A percentile compares a stretch with the other conserved stretches of the same genome.
Conservation (phyloP, 495 filamentous ascomycete species). For the Podospora anserina region DNA sequence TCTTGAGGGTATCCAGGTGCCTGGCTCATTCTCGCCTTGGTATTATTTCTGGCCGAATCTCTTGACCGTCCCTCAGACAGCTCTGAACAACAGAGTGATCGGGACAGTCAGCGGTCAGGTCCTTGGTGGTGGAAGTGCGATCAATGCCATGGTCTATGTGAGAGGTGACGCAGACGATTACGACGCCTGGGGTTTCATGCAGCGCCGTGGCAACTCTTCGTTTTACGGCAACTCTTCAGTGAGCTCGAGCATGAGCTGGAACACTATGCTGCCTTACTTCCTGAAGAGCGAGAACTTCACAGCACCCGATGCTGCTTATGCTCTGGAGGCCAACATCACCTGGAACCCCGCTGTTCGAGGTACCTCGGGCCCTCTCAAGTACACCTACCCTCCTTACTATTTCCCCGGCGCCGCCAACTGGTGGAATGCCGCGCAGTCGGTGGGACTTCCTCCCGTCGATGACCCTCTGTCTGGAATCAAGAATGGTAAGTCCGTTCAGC, state of each 20-base stretch:
- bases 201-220: conserved; percentile 49
- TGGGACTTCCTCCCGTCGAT: conserved; percentile 29
- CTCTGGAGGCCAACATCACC: conserved; percentile 35
- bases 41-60: conserved; percentile 31
- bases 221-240: conserved; percentile 35
- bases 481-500: not conserved
- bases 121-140: conserved; percentile 42
- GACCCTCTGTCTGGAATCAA: conserved; percentile 37
- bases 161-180: conserved; percentile 48
- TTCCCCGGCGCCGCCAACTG: conserved; percentile 36
- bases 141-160: conserved; percentile 46
- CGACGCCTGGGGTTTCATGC: conserved; percentile 55
- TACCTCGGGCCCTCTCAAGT: conserved; percentile 37
- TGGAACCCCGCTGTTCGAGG: conserved; percentile 41
- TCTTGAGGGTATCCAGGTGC: conserved; percentile 29
- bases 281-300: conserved; percentile 42
- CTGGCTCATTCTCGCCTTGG: conserved; percentile 27
- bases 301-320: conserved; percentile 22
- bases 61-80: conserved; percentile 23
- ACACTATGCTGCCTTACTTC: conserved; percentile 59
- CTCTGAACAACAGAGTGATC: conserved; percentile 26
- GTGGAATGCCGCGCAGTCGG: conserved; percentile 32
- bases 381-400: conserved; percentile 42
- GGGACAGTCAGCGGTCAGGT: conserved; percentile 30
- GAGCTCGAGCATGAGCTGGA: conserved; percentile 41